Evolutionary conservation across 345 rosid species (phyloP), one percentile per base, ranked within the genome.

Genomic region (Linum trigynum): DNA sequence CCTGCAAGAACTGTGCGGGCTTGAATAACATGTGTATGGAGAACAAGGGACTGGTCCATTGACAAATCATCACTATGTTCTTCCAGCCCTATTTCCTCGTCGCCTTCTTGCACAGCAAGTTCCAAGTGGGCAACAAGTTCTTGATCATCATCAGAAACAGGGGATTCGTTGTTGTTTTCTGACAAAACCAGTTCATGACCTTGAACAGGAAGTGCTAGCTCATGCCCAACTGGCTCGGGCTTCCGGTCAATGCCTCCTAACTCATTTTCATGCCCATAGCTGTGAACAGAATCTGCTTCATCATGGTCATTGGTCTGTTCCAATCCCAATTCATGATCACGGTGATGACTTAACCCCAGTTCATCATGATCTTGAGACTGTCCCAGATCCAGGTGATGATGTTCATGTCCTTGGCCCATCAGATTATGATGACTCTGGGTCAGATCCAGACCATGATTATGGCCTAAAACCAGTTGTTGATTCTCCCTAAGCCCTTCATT

Each of bases 101-200:
- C 69, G 16, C 83, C 81, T 39, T 76, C 97, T 23, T 23, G 32
- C 72, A 86, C 77, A 3, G 78, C 78, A 51, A 82, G 70, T 57
- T 76, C 84, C 61, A 88, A 74, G 76, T 79, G 83, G 40, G 85
- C 86, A 74, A 79, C 96, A 39, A 88, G 74, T 65, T 86, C 97
- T 58, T 87, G 96, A 70, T 75, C 82, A 65, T 75, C 82, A 65
- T 80, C 87, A 53, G 95, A 75, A 63, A 88, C 82, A 14, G 64
- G 86, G 74, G 88, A 68, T 65, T 84, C 91, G 56, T 76, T 75
- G 76, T 77, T 72, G 56, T 90, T 91, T 5, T 84, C 70, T 70
- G 84, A 81, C 59, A 65, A 75, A 38, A 65, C 77, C 39, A 81
- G 72, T 48, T 76, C 84, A 36, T 82, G 79, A 73, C 64, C 69